Conservation (phyloP, 371 early-diverging fungal species). For the Saksenaea oblongispora region DNA sequence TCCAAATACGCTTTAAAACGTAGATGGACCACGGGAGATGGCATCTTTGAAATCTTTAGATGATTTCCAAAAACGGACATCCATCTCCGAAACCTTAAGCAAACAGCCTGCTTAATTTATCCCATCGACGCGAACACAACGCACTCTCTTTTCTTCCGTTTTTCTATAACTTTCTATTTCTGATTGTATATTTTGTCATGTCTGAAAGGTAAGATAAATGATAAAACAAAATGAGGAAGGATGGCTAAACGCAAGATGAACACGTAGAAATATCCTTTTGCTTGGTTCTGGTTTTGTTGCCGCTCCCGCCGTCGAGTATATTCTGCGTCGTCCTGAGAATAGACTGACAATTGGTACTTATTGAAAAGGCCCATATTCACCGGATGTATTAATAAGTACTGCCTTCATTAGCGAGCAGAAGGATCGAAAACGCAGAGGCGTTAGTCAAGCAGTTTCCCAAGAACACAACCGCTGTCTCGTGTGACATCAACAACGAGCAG, state of each 20-base stretch:
- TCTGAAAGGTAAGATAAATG: neutral
- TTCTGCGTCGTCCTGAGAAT: constrained; percentile 82
- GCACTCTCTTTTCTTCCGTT: neutral
- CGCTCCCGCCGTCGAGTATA: constrained; percentile 93
- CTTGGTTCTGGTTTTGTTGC: constrained; percentile 98
- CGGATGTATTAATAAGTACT: neutral
- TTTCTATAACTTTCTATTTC: neutral
- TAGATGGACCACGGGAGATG: neutral
- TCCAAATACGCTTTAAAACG: no score
- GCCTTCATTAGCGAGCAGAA: constrained; percentile 72
- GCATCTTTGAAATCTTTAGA: neutral
- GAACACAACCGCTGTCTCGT: constrained; percentile 63
- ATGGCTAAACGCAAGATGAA: neutral
- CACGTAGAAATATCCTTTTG: constrained; percentile 79
- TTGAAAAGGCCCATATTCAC: constrained; percentile 18
- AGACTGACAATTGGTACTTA: constrained; percentile 74
- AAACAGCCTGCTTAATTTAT: neutral
- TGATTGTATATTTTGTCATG: neutral
- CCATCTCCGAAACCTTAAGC: constrained; percentile 13
- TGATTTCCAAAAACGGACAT: constrained; percentile 11
- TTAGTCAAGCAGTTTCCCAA: constrained; percentile 57
- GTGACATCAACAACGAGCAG: constrained; percentile 81
- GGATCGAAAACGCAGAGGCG: constrained; percentile 75
- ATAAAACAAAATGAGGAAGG: neutral
- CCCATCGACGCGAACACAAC: neutral